Evolutionary conservation across 2,329 filamentous ascomycete species (phyloP).

Genomic region (Colletotrichum filicis): DNA sequence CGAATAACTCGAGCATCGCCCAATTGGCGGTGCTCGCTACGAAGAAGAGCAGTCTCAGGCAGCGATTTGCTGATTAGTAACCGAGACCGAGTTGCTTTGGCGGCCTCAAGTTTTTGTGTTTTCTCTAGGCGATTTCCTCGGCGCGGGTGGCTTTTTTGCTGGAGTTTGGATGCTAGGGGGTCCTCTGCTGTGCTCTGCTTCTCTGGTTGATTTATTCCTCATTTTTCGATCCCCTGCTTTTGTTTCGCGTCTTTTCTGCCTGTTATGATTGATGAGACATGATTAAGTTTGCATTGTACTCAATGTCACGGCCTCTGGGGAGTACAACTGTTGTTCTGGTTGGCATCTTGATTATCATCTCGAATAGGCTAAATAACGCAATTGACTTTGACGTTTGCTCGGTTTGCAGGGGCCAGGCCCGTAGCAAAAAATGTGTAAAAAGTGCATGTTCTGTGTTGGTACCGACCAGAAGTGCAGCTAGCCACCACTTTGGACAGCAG

Average conservation of each 20-base stretch:
- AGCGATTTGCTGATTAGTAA: conserved; percentile 2
- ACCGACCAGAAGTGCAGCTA: not conserved
- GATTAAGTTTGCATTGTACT: not conserved
- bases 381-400: not conserved
- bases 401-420: not conserved
- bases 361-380: not conserved
- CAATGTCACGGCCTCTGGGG: not conserved
- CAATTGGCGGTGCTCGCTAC: conserved; percentile 39
- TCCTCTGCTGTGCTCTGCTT: not conserved
- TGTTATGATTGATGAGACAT: not conserved
- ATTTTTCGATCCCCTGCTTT: not conserved
- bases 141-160: no score
- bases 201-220: not conserved
- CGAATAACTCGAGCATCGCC: conserved; percentile 44
- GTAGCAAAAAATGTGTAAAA: not conserved
- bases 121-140: not conserved
- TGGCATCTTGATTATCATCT: not conserved
- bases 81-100: not conserved
- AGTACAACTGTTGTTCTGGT: not conserved
- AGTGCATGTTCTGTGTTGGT: not conserved
- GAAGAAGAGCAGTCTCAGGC: conserved; percentile 39
- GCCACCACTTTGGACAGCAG: not conserved
- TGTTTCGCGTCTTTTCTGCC: not conserved
- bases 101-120: not conserved
- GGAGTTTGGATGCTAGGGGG: not conserved